Base-by-base conservation (phyloP, 345 rosid species). In the Lepidium aucheri region DNA sequence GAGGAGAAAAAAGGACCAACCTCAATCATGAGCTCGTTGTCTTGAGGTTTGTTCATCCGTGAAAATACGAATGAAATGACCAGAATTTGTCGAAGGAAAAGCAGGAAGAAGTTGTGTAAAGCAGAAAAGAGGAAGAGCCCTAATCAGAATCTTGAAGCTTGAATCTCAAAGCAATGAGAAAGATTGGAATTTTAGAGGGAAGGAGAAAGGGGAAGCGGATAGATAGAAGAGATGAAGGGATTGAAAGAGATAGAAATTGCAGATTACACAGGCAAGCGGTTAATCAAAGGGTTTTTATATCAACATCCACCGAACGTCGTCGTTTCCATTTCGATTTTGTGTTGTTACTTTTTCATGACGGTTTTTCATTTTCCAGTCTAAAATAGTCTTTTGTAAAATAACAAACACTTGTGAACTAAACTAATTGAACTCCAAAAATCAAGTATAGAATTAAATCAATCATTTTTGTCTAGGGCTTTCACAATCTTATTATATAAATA, bases 11-110 rank as follows among this genome's bases (percentile, higher is more conserved):
- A 53, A 30, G 41, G 43, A 72, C 58, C 9, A 53, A 76, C 79
- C 79, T 76, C 66, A 71, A 71, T 66, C 76, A 76, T 70, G 74
- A 52, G 57, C 76, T 67, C 28, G 64, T 42, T 50, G 65, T 34
- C 50, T 55, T 63, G 11, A 14, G 57, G 56, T 36, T 74, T 17
- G 63, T 60, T 43, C 63, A 63, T 66, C 40, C 12, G 43, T 9
- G 61, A 32, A n/a, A 35, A 34, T 42, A 60, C 30, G 40, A 54
- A 8, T 12, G 13, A 15, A 47, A 14, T 9, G 15, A 17, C 16
- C 0, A 67, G 22, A 47, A 26, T 34, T 15, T 63, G 30, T 20
- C 0, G 39, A 26, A 24, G 50, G 34, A 12, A 53, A 9, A 16
- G 28, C 3, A 7, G 11, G 5, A 34, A 12, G 15, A 44, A 41